A percentile compares a stretch with the other conserved stretches of the same genome.
Conservation (phyloP, 352 stramenopile species). For the Phytophthora ohioensis region DNA sequence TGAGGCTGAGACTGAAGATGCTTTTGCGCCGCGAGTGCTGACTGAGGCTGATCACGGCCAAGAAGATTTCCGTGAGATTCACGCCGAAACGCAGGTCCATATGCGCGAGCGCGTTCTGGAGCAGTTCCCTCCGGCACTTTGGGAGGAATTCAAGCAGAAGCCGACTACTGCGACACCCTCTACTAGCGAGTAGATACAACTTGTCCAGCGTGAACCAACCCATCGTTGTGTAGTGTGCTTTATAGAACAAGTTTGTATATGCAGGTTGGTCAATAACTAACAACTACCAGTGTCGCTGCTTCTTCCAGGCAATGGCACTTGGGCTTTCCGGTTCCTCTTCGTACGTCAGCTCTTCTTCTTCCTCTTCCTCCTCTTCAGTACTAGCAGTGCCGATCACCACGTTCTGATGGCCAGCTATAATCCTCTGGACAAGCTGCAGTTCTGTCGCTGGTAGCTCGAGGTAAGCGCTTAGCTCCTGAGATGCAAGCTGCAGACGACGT, state of each 20-base stretch:
- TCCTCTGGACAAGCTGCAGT: slow-evolving; percentile 65
- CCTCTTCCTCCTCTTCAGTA: slow-evolving; percentile 27
- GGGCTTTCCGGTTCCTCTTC: slow-evolving; percentile 29
- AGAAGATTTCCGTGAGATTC: slow-evolving; percentile 57
- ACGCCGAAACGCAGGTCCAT: slow-evolving; percentile 64
- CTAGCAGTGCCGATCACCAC: slow-evolving; percentile 4
- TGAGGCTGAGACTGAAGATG: slow-evolving; percentile 9
- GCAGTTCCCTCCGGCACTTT: slow-evolving; percentile 67
- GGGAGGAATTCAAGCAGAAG: slow-evolving; percentile 66
- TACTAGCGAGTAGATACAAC: slow-evolving; percentile 15
- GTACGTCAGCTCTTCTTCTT: slow-evolving; percentile 31
- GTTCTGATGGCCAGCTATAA: slow-evolving; percentile 26
- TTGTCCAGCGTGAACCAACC: slow-evolving; percentile 6
- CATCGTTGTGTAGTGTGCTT: slow-evolving; percentile 11
- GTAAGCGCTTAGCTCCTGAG: slow-evolving; percentile 68
- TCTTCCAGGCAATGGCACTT: slow-evolving; percentile 39
- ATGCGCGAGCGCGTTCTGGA: slow-evolving; percentile 73
- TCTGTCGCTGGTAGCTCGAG: slow-evolving; percentile 71
- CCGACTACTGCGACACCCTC: slow-evolving; percentile 6
- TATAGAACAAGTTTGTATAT: slow-evolving; percentile 32
- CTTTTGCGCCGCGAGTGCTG: slow-evolving; percentile 42
- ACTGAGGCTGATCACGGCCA: slow-evolving; percentile 65
- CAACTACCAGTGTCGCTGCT: slow-evolving; percentile 34
- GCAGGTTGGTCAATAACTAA: slow-evolving; percentile 17
- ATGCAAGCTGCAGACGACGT: slow-evolving; percentile 50